These are phyloP conservation scores for Rhazya stricta DNA, from an alignment of 257 asterid genomes.

Conservation along the genomic window DNA sequence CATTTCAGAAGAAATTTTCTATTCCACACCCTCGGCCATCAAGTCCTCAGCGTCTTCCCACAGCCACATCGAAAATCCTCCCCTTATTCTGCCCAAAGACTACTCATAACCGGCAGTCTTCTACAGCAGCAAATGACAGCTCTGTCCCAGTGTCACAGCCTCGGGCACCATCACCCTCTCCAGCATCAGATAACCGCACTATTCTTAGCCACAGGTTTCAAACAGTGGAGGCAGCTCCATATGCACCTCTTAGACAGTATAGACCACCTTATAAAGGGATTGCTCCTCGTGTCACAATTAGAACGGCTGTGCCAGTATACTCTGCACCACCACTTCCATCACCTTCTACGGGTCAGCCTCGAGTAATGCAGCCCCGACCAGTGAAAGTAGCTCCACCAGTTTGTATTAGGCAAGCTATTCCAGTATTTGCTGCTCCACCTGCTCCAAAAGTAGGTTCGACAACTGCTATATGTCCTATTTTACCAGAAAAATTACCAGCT, in stretches of 20 bases:
- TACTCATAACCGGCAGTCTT: constrained; percentile 29
- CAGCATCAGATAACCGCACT: constrained; percentile 34
- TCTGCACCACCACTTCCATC: constrained; percentile 58
- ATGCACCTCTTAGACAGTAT: constrained; percentile 35
- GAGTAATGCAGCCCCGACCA: constrained; percentile 36
- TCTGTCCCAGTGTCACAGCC: constrained; percentile 26
- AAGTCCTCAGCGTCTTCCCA: constrained; percentile 52
- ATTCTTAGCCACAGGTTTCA: constrained; percentile 29
- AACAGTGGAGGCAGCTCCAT: constrained; percentile 32
- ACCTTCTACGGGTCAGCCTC: constrained; percentile 28
- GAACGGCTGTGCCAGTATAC: constrained; percentile 65
- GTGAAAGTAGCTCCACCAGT: constrained; percentile 47
- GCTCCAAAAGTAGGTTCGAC: constrained; percentile 18
- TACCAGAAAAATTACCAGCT: constrained; percentile 22
- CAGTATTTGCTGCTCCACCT: constrained; percentile 49
- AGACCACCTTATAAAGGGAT: constrained; percentile 45
- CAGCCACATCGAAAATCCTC: constrained; percentile 61
- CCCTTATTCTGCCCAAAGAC: constrained; percentile 49
- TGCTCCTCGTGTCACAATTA: constrained; percentile 65
- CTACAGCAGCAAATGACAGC: constrained; percentile 24
- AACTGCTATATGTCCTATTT: constrained; percentile 13
- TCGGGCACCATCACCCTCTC: constrained; percentile 19
- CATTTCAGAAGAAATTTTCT: constrained; percentile 39
- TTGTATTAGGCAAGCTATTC: constrained; percentile 50
- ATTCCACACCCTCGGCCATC: constrained; percentile 46